Evolutionary conservation across 208 protist species (phyloP), one percentile per base, ranked within the genome.

Genomic region (Crithidia brevicula): DNA sequence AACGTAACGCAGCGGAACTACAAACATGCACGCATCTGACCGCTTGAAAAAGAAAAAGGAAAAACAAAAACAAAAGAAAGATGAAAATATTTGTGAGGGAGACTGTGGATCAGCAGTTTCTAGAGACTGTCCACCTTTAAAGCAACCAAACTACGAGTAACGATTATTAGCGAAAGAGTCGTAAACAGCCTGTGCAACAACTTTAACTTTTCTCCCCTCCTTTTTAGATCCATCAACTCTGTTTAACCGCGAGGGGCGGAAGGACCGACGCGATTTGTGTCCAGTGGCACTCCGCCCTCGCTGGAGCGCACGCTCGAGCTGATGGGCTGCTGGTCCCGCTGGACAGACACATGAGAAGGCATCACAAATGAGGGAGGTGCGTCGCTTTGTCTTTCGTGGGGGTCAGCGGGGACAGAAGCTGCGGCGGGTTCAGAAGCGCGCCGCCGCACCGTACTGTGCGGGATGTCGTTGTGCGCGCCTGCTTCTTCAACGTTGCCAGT

Each of bases 271-370:
- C 45, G 25, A 43, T 42, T 57, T 13, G 34, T 43, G 18, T 75
- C 61, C 51, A 56, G 50, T 45, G n/a, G 57, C n/a, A 63, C 61
- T 53, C 61, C 61, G 27, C 45, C 45, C 1, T 66, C 47, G 13
- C 4, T 22, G 27, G 58, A 64, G 25, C 43, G 28, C 28, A 15
- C 47, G 11, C 13, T 20, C 22, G 45, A 54, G 31, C n/a, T 66
- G 8, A 2, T 22, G 2, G 28, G 45, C 43, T 28, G 27, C 45
- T 22, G 10, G 40, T 50, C 27, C 13, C 23, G 36, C 22, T 50
- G 15, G 8, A 38, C 4, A 5, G 56, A 50, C 18, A 50, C 4
- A 18, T 62, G 58, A 15, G 40, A 42, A 4, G 42, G 45, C 18
- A 42, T 1, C 11, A 18, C 57, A 16, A 18, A 63, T 18, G 43